Conservation (phyloP, 2,329 filamentous ascomycete species). For the Penicillium sp. region DNA sequence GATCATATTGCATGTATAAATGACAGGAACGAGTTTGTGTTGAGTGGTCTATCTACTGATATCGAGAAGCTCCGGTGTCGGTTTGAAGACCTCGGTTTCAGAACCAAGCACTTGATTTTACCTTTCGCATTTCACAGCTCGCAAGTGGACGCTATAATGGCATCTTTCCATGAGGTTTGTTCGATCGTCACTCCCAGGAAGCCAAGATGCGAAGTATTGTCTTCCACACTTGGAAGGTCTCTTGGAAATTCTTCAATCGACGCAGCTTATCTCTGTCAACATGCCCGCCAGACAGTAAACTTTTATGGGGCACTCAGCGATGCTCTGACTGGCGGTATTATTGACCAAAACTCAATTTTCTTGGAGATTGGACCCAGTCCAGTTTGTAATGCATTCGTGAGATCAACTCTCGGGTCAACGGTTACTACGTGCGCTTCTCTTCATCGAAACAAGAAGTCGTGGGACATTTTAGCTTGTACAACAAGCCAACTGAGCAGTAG, state of each 20-base stretch:
- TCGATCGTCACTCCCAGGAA: constrained; percentile 57
- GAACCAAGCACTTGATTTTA: constrained; percentile 63
- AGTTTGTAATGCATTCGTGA: constrained; percentile 40
- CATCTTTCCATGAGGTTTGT: constrained; percentile 16
- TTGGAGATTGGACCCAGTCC: constrained; percentile 77
- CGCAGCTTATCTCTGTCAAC: constrained; percentile 67
- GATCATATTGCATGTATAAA: constrained; percentile 74
- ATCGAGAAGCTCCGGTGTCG: constrained; percentile 54
- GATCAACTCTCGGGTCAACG: background rate
- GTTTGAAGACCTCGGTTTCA: constrained; percentile 62
- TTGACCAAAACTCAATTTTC: constrained; percentile 70
- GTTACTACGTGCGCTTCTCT: background rate
- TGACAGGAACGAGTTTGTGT: constrained; percentile 71
- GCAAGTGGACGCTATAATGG: constrained; percentile 23
- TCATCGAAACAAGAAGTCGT: background rate
- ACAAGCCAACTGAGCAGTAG: constrained; percentile 45
- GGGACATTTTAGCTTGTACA: constrained; percentile 52
- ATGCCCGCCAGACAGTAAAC: constrained; percentile 71
- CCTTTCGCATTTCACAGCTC: constrained; percentile 59
- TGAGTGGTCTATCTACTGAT: constrained; percentile 52
- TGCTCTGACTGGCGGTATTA: constrained; percentile 52
- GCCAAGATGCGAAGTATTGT: constrained; percentile 67
- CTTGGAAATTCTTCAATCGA: constrained; percentile 72
- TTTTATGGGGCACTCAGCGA: constrained; percentile 66
- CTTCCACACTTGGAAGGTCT: constrained; percentile 71